Evolutionary conservation across 345 rosid species (phyloP).

Genomic region (Excoecaria cochinchinensis): DNA sequence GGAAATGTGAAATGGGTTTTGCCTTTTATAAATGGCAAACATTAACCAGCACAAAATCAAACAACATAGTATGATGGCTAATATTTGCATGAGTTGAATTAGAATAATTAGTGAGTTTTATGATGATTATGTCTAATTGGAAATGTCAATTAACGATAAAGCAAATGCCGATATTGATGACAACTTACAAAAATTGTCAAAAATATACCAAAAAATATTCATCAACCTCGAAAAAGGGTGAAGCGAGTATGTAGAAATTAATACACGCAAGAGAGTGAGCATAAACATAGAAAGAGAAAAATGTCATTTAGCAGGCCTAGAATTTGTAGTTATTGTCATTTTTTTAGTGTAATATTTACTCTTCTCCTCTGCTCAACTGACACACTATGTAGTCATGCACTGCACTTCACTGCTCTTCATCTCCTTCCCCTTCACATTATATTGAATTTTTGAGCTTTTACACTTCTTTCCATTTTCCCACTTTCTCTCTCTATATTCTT

Average conservation of each 20-base stretch:
- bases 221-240: background rate
- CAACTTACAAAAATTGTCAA: constrained; percentile 20
- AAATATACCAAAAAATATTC: background rate
- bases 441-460: constrained; percentile 13
- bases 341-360: constrained; percentile 8
- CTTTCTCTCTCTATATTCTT: background rate
- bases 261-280: background rate
- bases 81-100: constrained; percentile 5
- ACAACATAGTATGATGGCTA: background rate
- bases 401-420: constrained; percentile 2
- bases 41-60: too few relatives aligned
- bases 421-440: background rate
- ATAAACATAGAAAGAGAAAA: constrained; percentile 6
- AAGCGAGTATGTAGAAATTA: background rate
- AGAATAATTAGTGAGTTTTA: background rate
- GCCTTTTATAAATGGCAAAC: too few relatives aligned
- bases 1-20: too few relatives aligned
- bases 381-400: constrained; percentile 39
- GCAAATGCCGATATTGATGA: constrained; percentile 9
- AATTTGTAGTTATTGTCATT: background rate
- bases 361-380: constrained; percentile 28
- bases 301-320: constrained; percentile 18
- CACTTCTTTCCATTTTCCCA: background rate
- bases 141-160: constrained; percentile 1
- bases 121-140: constrained; percentile 17